Evolutionary conservation across 2,329 filamentous ascomycete genomes (phyloP), one percentile per base, ranked within the genome.

Genomic region (Hypoxylon sp.): DNA sequence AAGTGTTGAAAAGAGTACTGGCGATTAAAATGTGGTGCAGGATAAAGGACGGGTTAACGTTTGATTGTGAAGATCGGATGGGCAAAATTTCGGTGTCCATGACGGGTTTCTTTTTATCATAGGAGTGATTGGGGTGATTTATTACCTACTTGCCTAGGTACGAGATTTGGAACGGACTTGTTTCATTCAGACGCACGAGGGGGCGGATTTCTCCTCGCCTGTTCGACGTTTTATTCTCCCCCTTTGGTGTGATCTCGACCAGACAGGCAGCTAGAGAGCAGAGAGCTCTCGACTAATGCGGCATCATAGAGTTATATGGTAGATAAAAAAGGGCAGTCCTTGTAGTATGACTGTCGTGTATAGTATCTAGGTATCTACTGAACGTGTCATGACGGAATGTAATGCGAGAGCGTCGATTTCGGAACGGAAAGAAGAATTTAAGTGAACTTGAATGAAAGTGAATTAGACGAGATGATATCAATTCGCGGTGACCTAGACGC

Each of bases 291-390:
- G 14, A 58, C 30, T 63, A 66, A 58, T 55, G 48, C 36, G 60
- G 41, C 59, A 67, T 58, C 52, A 69, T 69, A 69, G 67, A 69
- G 58, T 49, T 68, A 63, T 38, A 63, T 28, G 63, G 63, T 67
- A 66, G 63, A 69, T 60, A 67, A 66, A 60, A 68, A 30, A 30
- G 45, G 49, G 49, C 19, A 30, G 53, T 52, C 32, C 48, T 61
- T 14, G 46, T 45, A 53, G 52, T 60, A 41, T 50, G 30, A 38
- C 19, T 51, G 19, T 61, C 34, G 38, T 61, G 58, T 61, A 61
- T 53, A 61, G 25, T 64, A 64, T 52, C 41, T 52, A 50, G 45
- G 49, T 46, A 50, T 63, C 30, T 56, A 45, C 45, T 38, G 36
- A 48, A 55, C 17, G 48, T 45, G 46, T 30, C 23, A 50, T 13